Base-by-base conservation (phyloP, 2,329 filamentous ascomycete species). In the Sporothrix pseudoabietina region DNA sequence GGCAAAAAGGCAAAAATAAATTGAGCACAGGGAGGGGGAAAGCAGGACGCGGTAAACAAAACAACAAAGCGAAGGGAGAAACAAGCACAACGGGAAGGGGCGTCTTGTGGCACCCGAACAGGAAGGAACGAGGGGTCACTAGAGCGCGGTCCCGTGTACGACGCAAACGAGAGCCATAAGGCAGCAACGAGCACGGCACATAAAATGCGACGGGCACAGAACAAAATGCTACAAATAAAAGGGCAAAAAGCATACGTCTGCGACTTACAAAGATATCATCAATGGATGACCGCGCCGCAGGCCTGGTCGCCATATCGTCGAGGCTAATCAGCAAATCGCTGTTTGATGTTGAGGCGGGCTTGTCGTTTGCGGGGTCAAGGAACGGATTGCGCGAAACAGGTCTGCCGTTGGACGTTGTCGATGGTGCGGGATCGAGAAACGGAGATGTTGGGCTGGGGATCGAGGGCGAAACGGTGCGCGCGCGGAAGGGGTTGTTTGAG, bases 11-110 rank as follows among this genome's bases (percentile, higher is more conserved):
- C 14, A 14, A 14, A 12, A 14, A 66, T 16, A 26, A 26, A 26
- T 6, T 32, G 54, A 14, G 49, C 19, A 9, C 19, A 61, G 30
- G 14, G 6, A 68, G 44, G 22, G 44, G 80, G 74, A 59, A 80
- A 55, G 52, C 78, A 81, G 84, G 79, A 83, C 70, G 55, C 41
- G 32, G 19, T 39, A 44, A 69, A 44, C 41, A 73, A 68, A 71
- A 68, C 69, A 66, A 73, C 30, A 61, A 5, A 44, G 7, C 16
- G 26, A 8, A 57, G 32, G 14, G 14, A 35, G 35, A 44, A 47
- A 61, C 39, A n/a, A 26, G 22, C 44, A 6, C 52, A 69, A 47
- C 63, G n/a, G 68, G 72, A 55, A 73, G 41, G 72, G 54, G 69
- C 35, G 32, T 12, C 39, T 39, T 3, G 63, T 68, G 39, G n/a